Evolutionary conservation across 129 eudicot species (phyloP), one percentile per base, ranked within the genome.

Genomic region (Flaveria trinervia): DNA sequence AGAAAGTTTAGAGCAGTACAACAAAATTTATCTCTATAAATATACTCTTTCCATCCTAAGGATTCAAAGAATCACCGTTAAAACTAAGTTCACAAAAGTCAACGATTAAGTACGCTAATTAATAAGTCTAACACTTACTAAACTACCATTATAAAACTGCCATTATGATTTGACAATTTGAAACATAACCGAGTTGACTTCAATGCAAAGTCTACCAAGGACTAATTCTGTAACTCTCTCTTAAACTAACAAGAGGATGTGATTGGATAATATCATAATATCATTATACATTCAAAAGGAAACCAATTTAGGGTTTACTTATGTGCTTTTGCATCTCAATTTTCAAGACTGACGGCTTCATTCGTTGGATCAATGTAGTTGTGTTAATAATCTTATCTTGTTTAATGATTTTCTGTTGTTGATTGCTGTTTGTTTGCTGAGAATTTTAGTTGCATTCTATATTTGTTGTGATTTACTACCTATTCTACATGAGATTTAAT

Each of bases 281-380:
- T 36, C 41, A 36, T 36, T 23, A 59, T 5, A 18, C 49, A 23
- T 60, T 56, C 12, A 36, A 41, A 56, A 52, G 3, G 76, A 52
- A 52, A 30, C 4, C 25, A 74, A 74, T 45, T 25, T 74, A 74
- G 79, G 79, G 79, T 74, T 74, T 33, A 14, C 70, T 61, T 45
- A 46, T 20, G 45, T 39, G 22, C 68, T 73, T 33, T 20, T 7
- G 60, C 60, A 18, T 57, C 65, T 20, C 26, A 20, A 22, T 61
- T 62, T 39, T 61, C 61, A 45, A 55, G 10, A 55, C 0, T 17
- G 20, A 8, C 25, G 2, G 10, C 61, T 55, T 55, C 28, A 54
- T 15, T 51, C 61, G 23, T 6, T n/a, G 23, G 11, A 3, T 57
- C 15, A 57, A 23, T 74, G 79, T 74, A 74, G 79, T 44, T 60